Percentiles rank a stretch among this genome's conserved stretches.
These are phyloP conservation scores for Mrakia hoshinonis DNA, from an alignment of 768 basidiomycete species.

Conservation along the genomic window DNA sequence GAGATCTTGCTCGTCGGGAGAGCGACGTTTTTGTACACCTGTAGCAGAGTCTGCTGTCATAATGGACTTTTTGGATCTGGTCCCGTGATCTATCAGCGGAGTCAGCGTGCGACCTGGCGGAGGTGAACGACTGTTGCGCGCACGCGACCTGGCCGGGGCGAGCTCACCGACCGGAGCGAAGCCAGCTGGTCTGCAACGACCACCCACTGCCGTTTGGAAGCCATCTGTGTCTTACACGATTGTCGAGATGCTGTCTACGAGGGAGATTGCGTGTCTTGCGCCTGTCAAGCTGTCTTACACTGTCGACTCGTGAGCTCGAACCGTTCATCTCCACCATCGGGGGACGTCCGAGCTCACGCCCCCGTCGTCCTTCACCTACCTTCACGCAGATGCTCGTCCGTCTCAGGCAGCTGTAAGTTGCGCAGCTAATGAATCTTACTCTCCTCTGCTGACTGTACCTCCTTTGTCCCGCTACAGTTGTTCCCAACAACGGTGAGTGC, in stretches of 20 bases:
- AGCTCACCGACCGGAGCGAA: too few species aligned
- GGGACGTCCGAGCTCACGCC: not conserved
- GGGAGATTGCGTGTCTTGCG: not conserved
- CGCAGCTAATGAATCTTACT: not conserved
- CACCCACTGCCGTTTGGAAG: not conserved
- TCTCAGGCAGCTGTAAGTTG: constrained; percentile 5
- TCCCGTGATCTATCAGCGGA: too few species aligned
- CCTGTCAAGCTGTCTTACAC: not conserved
- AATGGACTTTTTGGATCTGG: too few species aligned
- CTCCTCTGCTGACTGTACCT: too few species aligned
- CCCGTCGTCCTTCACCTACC: not conserved
- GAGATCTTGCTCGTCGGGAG: too few species aligned
- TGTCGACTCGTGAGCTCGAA: constrained; percentile 3
- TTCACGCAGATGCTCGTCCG: constrained; percentile 4
- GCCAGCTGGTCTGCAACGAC: not conserved
- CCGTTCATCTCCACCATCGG: not conserved
- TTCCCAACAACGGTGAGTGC: too few species aligned
- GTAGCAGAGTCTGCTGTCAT: too few species aligned
- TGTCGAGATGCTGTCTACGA: not conserved
- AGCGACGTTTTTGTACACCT: too few species aligned
- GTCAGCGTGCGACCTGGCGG: too few species aligned
- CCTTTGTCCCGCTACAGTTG: not conserved
- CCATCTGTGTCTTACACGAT: not conserved
- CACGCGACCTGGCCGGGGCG: too few species aligned
- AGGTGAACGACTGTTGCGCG: too few species aligned